A percentile compares a stretch with the other conserved stretches of the same genome.
These are phyloP conservation scores for Eucalyptus virginea DNA, from an alignment of 345 rosid species.

Conservation along the genomic window DNA sequence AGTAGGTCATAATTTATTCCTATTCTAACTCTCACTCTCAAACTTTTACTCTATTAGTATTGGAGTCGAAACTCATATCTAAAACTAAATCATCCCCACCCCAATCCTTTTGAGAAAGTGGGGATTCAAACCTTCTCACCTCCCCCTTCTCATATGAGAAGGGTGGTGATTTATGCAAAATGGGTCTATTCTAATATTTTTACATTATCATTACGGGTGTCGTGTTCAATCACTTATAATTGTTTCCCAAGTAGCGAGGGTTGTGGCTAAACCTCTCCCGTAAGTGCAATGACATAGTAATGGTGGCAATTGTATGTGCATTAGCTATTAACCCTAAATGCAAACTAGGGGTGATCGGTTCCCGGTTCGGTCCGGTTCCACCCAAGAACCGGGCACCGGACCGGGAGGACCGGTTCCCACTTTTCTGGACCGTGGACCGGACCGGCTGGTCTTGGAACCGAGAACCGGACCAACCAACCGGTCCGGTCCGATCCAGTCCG, in stretches of 20 bases:
- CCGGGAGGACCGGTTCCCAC: too few species aligned
- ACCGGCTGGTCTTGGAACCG: too few species aligned
- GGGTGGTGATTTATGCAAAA: not conserved
- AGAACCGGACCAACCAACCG: too few species aligned
- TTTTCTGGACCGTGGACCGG: too few species aligned
- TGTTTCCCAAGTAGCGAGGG: not conserved
- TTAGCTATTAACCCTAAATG: not conserved
- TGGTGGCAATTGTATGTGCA: not conserved
- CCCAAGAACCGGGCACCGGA: too few species aligned
- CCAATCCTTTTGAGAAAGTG: fast-evolving
- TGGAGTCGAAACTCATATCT: fast-evolving
- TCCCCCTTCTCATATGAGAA: too few species aligned
- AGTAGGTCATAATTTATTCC: fast-evolving
- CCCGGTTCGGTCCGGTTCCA: too few species aligned
- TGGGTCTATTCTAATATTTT: not conserved
- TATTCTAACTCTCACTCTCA: fast-evolving
- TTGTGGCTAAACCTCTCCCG: not conserved
- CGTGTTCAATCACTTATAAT: not conserved
- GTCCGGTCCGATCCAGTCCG: too few species aligned
- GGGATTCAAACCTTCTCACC: too few species aligned
- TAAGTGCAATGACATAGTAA: not conserved
- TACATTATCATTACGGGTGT: not conserved
- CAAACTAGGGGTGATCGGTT: too few species aligned
- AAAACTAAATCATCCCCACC: fast-evolving
- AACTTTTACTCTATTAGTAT: fast-evolving